These are phyloP conservation scores for Trichoderma sp. DNA, from an alignment of 2,329 filamentous ascomycete species.

Conservation along the genomic window DNA sequence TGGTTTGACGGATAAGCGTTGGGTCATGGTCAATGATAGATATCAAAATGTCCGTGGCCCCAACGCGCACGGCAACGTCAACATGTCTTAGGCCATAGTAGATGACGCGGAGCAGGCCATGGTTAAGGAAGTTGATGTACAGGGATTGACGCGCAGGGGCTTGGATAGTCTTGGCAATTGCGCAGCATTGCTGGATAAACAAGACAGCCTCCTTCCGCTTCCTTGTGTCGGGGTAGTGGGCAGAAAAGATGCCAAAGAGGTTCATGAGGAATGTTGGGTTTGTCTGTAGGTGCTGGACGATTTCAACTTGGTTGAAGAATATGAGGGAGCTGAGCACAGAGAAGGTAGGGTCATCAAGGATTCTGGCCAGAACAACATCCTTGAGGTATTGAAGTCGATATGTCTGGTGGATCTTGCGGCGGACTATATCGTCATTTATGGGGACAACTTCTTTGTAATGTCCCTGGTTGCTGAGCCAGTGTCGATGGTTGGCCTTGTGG, in stretches of 20 bases:
- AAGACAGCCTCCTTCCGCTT: conserved; percentile 91
- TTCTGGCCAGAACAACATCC: conserved; percentile 94
- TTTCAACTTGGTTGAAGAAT: conserved; percentile 98
- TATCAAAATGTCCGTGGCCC: conserved; percentile 89
- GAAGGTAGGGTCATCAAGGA: conserved; percentile 96
- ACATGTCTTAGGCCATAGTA: conserved; percentile 84
- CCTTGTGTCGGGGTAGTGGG: conserved; percentile 60
- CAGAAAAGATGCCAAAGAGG: conserved; percentile 80
- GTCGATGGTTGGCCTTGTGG: conserved; percentile 95
- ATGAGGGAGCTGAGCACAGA: conserved; percentile 96
- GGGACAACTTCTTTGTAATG: conserved; percentile 95
- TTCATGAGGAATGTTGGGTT: conserved; percentile 78
- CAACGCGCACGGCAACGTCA: conserved; percentile 82
- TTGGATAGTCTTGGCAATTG: conserved; percentile 92
- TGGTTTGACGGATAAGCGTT: conserved; percentile 87
- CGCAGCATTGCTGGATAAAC: conserved; percentile 95
- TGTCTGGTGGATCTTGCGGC: conserved; percentile 91
- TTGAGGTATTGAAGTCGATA: conserved; percentile 96
- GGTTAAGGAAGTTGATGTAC: conserved; percentile 84
- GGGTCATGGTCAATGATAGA: conserved; percentile 95
- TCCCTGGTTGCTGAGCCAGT: conserved; percentile 84
- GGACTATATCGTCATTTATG: conserved; percentile 78
- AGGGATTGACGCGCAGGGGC: conserved; percentile 75
- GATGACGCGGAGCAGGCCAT: conserved; percentile 86
- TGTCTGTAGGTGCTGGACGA: conserved; percentile 88